Conservation (phyloP, 768 basidiomycete genomes). For the Suillus variegatus region DNA sequence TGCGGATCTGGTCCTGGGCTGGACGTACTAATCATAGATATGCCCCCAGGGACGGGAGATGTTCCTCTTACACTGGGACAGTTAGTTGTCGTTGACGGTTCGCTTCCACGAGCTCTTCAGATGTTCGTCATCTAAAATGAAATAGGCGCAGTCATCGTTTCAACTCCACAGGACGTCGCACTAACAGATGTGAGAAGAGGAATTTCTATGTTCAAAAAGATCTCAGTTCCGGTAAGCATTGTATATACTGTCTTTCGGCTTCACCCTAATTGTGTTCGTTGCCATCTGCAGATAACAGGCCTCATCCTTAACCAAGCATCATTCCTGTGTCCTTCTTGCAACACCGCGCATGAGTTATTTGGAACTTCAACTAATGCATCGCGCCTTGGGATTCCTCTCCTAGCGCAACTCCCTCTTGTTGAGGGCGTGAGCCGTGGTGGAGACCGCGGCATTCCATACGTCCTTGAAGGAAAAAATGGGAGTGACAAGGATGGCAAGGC, state of each 20-base stretch:
- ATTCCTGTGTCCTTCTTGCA: slow-evolving; percentile 77
- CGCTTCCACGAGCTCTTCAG: slow-evolving; percentile 18
- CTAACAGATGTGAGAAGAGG: slow-evolving; percentile 91
- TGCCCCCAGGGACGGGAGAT: slow-evolving; percentile 98
- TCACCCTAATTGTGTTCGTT: neutral
- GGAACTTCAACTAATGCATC: slow-evolving; percentile 66
- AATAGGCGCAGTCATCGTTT: slow-evolving; percentile 88
- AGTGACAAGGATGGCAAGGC: slow-evolving; percentile 24
- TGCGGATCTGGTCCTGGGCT: slow-evolving; percentile 44
- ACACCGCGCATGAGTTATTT: slow-evolving; percentile 62
- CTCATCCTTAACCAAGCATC: slow-evolving; percentile 87
- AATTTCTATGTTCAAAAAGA: slow-evolving; percentile 88
- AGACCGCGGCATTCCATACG: slow-evolving; percentile 66
- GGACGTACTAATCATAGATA: slow-evolving; percentile 89
- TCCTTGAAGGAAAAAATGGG: slow-evolving; percentile 24
- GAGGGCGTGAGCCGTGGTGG: slow-evolving; percentile 70
- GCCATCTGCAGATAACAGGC: slow-evolving; percentile 68
- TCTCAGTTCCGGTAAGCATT: slow-evolving; percentile 75
- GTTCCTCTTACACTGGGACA: slow-evolving; percentile 92
- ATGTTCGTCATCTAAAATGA: neutral
- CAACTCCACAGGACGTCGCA: slow-evolving; percentile 94
- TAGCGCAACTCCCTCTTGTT: slow-evolving; percentile 84
- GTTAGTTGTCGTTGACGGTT: slow-evolving; percentile 81
- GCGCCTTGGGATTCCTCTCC: slow-evolving; percentile 58
- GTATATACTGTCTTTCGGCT: slow-evolving; percentile 5